Base-by-base conservation (phyloP, 805 yeast species). In the Lipomyces chichibuensis region DNA sequence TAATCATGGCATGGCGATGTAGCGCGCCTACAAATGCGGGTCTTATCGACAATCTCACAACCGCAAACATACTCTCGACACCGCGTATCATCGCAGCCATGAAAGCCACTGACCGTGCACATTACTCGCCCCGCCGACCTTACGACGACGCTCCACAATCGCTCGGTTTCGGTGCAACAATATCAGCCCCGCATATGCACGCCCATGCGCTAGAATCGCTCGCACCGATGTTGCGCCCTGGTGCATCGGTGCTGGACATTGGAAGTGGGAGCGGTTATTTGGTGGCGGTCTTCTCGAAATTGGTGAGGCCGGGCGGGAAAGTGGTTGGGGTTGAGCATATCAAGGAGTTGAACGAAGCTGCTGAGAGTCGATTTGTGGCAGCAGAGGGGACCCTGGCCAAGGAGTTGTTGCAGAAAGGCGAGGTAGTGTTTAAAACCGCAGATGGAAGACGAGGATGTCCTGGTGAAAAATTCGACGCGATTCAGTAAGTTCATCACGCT, bases 101-200 rank as follows among this genome's bases (percentile, higher is more conserved):
- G 60, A 33, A 46, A 23, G 62, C 65, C n/a, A 72, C 64, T 37
- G 72, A 69, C 33, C 67, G 72, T 23, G 71, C 60, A 27, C 51
- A 35, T 27, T 69, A 52, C 56, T 51, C 65, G 3, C 73, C 73
- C 20, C 56, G 54, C 35, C 20, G 52, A 13, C 70, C 73, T 8
- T 70, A 70, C 62, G 66, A 53, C 9, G 73, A 70, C 53, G 64
- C 68, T 6, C 73, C 73, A 3, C 72, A 69, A 51, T 23, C 39
- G 13, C 67, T 70, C 17, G 73, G 73, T 9, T 65, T 52, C 57
- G 69, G 67, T 9, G 68, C 69, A 6, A 70, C 73, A 6, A 70
- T 70, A 27, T 70, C 73, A 17, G 73, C 73, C n/a, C 73, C 73
- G 2, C 73, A 70, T 43, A 70, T 70, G 73, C 73, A 70, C 57